phyloP scores from a whole-genome alignment of 2,329 filamentous ascomycete genomes.

The Coniosporium tulheliwenetii region DNA sequence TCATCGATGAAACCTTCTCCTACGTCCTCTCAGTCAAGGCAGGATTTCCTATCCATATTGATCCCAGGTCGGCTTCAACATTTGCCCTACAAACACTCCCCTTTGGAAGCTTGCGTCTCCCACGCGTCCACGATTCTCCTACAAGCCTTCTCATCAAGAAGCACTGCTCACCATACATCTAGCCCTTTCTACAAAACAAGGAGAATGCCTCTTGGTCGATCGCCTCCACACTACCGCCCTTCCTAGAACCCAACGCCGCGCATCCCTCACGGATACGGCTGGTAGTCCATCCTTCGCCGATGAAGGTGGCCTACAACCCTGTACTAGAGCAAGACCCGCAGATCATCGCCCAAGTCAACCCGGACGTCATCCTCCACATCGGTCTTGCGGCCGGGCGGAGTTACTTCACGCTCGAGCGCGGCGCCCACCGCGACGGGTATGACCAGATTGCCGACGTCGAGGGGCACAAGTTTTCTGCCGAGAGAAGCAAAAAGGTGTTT shows the following conservation, averaged over 20 bases:
- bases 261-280: conserved; percentile 38
- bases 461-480: conserved; percentile 18
- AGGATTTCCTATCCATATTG: conserved; percentile 2
- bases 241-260: conserved; percentile 31
- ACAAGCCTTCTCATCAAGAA: neutral
- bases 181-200: conserved; percentile 60
- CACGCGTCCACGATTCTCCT: neutral
- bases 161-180: conserved; percentile 1
- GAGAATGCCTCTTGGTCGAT: conserved; percentile 75
- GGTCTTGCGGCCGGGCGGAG: conserved; percentile 55
- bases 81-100: neutral
- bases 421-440: conserved; percentile 60
- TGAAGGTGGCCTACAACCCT: conserved; percentile 55
- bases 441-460: conserved; percentile 51
- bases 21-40: conserved; percentile 1
- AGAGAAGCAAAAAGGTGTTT: conserved; percentile 10
- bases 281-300: conserved; percentile 46
- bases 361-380: conserved; percentile 58
- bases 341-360: conserved; percentile 37
- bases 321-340: conserved; percentile 48
- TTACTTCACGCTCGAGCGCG: conserved; percentile 57
- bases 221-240: conserved; percentile 48
- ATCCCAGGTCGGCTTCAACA: neutral
- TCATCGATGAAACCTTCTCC: neutral
- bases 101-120: neutral